These are phyloP conservation scores for Amanita fuliginea DNA, from an alignment of 768 basidiomycete species.

Conservation along the genomic window DNA sequence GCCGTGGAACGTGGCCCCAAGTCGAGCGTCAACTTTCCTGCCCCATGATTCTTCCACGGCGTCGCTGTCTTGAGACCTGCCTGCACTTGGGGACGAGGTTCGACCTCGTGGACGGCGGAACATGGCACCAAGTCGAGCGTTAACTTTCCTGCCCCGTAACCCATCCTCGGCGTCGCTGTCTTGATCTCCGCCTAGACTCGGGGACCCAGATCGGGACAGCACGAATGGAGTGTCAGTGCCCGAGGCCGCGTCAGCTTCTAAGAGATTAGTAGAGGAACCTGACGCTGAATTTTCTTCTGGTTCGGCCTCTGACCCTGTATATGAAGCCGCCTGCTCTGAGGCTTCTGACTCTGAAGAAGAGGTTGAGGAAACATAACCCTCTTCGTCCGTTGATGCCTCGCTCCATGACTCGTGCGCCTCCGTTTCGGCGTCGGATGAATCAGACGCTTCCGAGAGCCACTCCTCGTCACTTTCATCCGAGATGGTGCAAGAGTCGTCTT, in stretches of 20 bases:
- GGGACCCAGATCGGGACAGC: not conserved
- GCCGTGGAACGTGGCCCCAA: not conserved
- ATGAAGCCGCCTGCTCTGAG: not conserved
- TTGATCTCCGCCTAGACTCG: not conserved
- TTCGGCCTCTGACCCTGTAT: not conserved
- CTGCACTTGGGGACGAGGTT: too few relatives aligned
- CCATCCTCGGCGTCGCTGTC: conserved; percentile 1
- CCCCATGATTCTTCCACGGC: not conserved
- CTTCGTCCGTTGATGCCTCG: not conserved
- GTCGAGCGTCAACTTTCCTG: not conserved
- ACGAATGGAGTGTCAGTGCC: not conserved
- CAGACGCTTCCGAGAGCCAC: not conserved
- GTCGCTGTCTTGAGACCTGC: not conserved
- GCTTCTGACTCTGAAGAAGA: not conserved
- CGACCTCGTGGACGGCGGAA: not conserved
- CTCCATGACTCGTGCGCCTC: not conserved
- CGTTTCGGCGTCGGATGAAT: not conserved
- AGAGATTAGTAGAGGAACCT: not conserved
- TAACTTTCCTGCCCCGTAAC: not conserved
- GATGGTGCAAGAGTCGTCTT: not conserved
- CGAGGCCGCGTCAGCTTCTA: not conserved
- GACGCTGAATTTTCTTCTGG: not conserved
- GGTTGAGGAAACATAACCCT: not conserved
- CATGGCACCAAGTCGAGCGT: not conserved
- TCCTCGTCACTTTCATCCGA: not conserved